Evolutionary conservation across 148 eudicot genomes (phyloP).

Genomic region (Polygonum maritimum): DNA sequence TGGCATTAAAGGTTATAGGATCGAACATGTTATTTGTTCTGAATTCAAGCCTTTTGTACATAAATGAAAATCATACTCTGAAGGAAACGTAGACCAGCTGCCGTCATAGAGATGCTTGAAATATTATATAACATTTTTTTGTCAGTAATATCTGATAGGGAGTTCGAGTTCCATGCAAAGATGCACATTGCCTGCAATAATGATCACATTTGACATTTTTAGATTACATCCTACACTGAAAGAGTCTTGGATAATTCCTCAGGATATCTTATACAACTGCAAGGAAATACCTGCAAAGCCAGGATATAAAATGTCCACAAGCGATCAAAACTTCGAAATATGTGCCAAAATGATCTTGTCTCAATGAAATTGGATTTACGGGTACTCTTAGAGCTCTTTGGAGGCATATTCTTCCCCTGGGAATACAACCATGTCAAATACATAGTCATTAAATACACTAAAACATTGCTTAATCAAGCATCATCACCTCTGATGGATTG

Average conservation of each 20-base stretch:
- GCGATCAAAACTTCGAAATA: constrained; percentile 89
- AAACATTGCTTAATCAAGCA: neutral
- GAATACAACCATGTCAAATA: constrained; percentile 16
- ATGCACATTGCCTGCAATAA: constrained; percentile 69
- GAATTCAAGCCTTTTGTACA: neutral
- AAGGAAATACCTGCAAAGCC: constrained; percentile 56
- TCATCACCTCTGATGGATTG: constrained; percentile 42
- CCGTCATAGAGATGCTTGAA: constrained; percentile 85
- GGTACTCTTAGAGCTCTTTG: constrained; percentile 33
- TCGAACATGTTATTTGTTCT: neutral
- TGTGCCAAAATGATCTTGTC: constrained; percentile 89
- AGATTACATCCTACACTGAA: neutral
- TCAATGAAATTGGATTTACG: constrained; percentile 82
- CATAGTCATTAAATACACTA: neutral
- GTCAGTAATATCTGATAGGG: constrained; percentile 38
- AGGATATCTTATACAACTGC: neutral
- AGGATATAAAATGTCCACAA: constrained; percentile 87
- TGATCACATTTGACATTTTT: neutral
- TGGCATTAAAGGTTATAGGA: neutral
- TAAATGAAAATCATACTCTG: constrained; percentile 45
- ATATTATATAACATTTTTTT: constrained; percentile 48
- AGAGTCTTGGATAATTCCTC: neutral
- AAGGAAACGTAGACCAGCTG: constrained; percentile 82
- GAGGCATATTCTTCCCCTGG: constrained; percentile 50
- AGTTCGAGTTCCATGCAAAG: constrained; percentile 65